Percentiles rank a stretch among this genome's conserved stretches.
Conservation (phyloP, 2,329 filamentous ascomycete species). For the Cladobotryum protrusum region DNA sequence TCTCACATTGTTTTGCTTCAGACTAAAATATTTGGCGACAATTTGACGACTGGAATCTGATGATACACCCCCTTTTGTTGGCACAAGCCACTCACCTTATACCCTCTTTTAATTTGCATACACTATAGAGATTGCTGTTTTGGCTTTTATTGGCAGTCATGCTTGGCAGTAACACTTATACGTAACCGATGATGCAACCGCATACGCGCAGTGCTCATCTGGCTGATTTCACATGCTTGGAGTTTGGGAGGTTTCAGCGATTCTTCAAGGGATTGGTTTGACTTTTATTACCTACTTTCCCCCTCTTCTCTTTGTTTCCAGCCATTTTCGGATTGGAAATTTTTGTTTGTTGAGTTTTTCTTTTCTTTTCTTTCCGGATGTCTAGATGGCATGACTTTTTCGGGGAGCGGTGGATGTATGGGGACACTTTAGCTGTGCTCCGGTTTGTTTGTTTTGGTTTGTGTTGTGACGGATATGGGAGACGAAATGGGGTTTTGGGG, state of each 20-base stretch:
- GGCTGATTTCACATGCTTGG: not conserved
- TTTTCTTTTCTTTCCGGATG: too few relatives aligned
- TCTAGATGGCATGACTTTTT: too few relatives aligned
- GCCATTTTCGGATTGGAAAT: not conserved
- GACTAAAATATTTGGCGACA: constrained; percentile 1
- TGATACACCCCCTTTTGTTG: constrained; percentile 3
- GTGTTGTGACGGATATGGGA: too few relatives aligned
- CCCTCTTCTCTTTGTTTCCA: not conserved
- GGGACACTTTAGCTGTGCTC: too few relatives aligned
- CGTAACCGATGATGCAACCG: too few relatives aligned
- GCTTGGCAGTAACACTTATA: not conserved
- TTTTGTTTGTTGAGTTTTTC: not conserved
- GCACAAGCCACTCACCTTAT: constrained; percentile 10
- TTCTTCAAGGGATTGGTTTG: not conserved
- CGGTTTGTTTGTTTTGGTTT: too few relatives aligned
- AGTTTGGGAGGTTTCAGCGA: not conserved
- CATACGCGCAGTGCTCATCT: too few relatives aligned
- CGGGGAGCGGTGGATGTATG: too few relatives aligned
- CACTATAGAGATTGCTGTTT: not conserved
- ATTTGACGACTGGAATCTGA: constrained; percentile 5
- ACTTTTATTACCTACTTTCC: not conserved
- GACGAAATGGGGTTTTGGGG: too few relatives aligned
- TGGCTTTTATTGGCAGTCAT: not conserved
- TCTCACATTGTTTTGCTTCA: not conserved
- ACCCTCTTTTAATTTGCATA: constrained; percentile 1